Conservation (phyloP, 2,329 filamentous ascomycete species). For the Akanthomyces lecanii region DNA sequence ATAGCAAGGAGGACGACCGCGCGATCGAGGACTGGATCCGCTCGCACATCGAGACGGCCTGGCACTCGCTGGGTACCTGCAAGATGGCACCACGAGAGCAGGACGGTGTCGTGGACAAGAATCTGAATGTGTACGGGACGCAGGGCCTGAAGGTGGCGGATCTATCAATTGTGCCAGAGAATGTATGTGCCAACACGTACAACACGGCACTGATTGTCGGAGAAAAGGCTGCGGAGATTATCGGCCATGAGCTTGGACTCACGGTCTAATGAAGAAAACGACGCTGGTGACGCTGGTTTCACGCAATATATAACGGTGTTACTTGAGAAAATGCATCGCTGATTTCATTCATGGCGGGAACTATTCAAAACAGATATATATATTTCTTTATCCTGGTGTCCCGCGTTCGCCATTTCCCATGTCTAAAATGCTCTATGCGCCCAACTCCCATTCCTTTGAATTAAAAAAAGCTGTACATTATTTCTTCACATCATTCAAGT, state of each 20-base stretch:
- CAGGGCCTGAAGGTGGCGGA: slow-evolving; percentile 30
- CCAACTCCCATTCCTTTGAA: too few species aligned
- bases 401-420: not conserved
- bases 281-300: too few species aligned
- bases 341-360: not conserved
- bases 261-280: not conserved
- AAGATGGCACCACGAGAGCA: slow-evolving; percentile 38
- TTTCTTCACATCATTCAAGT: slow-evolving; percentile 5
- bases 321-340: not conserved
- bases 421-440: not conserved
- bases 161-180: slow-evolving; percentile 31
- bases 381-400: not conserved
- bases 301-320: too few species aligned
- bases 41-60: slow-evolving; percentile 34
- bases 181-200: slow-evolving; percentile 44
- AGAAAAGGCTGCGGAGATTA: slow-evolving; percentile 40
- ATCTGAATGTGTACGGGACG: slow-evolving; percentile 39
- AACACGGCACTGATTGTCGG: slow-evolving; percentile 45
- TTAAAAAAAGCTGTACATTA: not conserved
- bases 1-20: slow-evolving; percentile 43
- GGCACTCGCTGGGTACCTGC: slow-evolving; percentile 40
- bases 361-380: not conserved
- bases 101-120: slow-evolving; percentile 37
- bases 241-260: slow-evolving; percentile 31
- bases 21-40: slow-evolving; percentile 41